Evolutionary conservation across 805 yeast genomes (phyloP).

Genomic region (Saccharomyces jurei): DNA sequence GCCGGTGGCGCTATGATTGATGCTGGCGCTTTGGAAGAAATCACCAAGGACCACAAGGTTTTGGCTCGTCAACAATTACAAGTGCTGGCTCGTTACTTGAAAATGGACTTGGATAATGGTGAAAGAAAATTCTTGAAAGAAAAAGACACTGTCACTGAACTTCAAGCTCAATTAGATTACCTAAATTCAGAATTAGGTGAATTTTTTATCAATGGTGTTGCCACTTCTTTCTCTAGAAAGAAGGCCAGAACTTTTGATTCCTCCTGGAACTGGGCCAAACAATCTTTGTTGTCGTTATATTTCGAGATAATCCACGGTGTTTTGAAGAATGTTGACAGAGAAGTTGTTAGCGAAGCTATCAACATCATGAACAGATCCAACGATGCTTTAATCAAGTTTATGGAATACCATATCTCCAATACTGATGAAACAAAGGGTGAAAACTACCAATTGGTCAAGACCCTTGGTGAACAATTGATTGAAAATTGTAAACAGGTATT

Average conservation of each 20-base stretch:
- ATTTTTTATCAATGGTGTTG: conserved; percentile 82
- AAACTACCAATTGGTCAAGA: conserved; percentile 84
- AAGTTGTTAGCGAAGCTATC: conserved; percentile 92
- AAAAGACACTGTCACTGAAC: conserved; percentile 72
- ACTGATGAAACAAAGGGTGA: conserved; percentile 78
- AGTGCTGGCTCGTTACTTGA: conserved; percentile 89
- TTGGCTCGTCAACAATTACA: conserved; percentile 58
- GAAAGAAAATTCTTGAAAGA: conserved; percentile 69
- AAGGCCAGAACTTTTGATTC: conserved; percentile 96
- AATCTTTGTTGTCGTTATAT: conserved; percentile 87
- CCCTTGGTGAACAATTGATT: conserved; percentile 84
- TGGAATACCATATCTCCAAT: conserved; percentile 70
- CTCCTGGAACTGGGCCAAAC: conserved; percentile 99
- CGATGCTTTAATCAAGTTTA: conserved; percentile 86
- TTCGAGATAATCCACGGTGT: conserved; percentile 94
- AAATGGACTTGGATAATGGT: conserved; percentile 84
- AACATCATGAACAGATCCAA: conserved; percentile 96
- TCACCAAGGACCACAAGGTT: conserved; percentile 41
- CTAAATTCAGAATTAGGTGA: conserved; percentile 75
- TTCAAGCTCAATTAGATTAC: conserved; percentile 86
- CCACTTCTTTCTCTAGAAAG: conserved; percentile 81
- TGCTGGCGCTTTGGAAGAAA: conserved; percentile 84
- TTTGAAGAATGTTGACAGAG: conserved; percentile 83
- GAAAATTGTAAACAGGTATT: conserved; percentile 89
- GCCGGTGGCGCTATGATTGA: conserved; percentile 86